phyloP scores from a whole-genome alignment of 495 filamentous ascomycete genomes.

The Cetradonia linearis region DNA sequence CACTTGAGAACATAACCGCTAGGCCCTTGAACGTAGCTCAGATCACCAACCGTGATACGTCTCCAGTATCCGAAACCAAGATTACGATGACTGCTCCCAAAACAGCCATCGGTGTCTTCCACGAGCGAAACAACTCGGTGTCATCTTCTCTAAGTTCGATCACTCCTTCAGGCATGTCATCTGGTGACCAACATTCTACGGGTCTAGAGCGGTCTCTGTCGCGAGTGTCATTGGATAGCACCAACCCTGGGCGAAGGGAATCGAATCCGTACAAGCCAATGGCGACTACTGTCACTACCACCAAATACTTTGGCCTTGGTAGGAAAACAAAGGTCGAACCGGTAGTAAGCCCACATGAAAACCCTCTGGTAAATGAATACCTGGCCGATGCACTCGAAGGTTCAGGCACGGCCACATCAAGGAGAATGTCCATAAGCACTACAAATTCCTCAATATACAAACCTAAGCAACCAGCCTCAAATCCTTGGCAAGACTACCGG shows the following conservation, averaged over 20 bases:
- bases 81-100: neutral
- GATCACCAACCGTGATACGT: constrained; percentile 9
- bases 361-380: constrained; percentile 20
- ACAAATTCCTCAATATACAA: constrained; percentile 2
- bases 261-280: constrained; percentile 19
- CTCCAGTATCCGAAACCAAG: neutral
- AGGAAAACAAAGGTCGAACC: constrained; percentile 18
- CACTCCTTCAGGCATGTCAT: neutral
- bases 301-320: constrained; percentile 15
- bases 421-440: constrained; percentile 11
- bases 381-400: constrained; percentile 12
- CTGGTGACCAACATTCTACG: neutral
- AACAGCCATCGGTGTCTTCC: neutral
- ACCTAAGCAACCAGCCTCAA: constrained; percentile 9
- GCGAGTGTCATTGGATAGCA: constrained; percentile 6
- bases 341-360: constrained; percentile 10
- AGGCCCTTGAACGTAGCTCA: constrained; percentile 5
- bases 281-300: constrained; percentile 17
- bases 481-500: constrained; percentile 8
- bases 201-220: neutral
- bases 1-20: constrained; percentile 13
- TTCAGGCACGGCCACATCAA: neutral
- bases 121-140: no score
- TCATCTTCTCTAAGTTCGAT: constrained; percentile 4
- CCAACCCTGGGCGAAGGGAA: neutral